Evolutionary conservation across 176 grass and related monocot species (phyloP), one percentile per base, ranked within the genome.

Genomic region (Phyllostachys edulis): DNA sequence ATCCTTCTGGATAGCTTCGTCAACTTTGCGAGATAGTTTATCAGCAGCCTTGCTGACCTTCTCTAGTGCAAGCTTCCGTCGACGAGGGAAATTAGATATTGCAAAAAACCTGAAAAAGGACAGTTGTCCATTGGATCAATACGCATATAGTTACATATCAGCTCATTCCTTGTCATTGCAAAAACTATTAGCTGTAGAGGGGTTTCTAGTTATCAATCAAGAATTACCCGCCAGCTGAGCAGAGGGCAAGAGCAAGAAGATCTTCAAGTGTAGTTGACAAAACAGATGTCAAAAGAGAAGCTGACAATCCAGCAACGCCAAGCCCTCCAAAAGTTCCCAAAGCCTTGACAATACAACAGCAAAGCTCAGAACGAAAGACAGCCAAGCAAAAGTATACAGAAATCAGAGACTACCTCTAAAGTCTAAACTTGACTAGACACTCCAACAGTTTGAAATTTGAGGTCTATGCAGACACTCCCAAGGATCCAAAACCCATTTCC

Each of bases 171-270:
- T 67, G 41, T 51, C 71, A 65, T 67, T 71, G 40, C n/a, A 79
- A 80, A 80, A 56, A 32, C 21, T 69, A 72, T 34, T 67, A 66
- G 5, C 17, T 54, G 52, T 41, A 62, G 34, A 60, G 34, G 71
- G 4, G 37, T 52, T 51, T 73, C 12, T 41, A 87, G 26, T 52
- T 79, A 79, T 87, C 62, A 36, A 72, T 80, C 5, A 82, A 67
- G n/a, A 86, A 80, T 96, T 94, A 99, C 96, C 96, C 93, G 73
- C 88, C 93, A 86, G 93, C 89, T 40, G 96, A 99, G 72, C 93
- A 96, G 82, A 94, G 89, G 32, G 86, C 90, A 86, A 99, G 93
- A 86, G 96, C 96, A 86, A 99, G 91, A 85, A 99, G 96, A 89
- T 99, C 96, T 82, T 99, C 96, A 24, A 94, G 46, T 16, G 96